phyloP scores from a whole-genome alignment of 805 yeast genomes.

The Yarrowia bubula region DNA sequence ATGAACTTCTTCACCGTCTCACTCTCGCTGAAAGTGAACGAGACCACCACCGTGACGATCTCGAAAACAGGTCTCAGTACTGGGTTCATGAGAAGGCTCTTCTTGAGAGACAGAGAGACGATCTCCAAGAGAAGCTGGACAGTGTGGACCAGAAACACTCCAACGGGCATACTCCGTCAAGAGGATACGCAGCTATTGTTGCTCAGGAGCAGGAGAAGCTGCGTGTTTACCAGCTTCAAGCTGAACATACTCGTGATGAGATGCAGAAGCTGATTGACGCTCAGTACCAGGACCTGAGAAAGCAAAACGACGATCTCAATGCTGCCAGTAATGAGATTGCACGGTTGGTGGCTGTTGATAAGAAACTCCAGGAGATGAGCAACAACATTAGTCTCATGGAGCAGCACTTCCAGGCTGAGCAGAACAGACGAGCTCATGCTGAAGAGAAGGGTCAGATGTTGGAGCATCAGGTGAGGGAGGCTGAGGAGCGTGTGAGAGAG shows the following conservation, averaged over 20 bases:
- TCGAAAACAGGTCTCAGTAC: conserved; percentile 12
- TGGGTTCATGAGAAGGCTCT: conserved; percentile 16
- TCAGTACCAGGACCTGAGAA: conserved; percentile 4
- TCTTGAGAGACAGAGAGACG: conserved; percentile 3
- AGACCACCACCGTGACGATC: conserved; percentile 6
- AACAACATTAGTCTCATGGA: conserved; percentile 9
- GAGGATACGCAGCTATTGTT: conserved; percentile 6
- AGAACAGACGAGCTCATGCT: conserved; percentile 2
- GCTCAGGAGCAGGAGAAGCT: conserved; percentile 22
- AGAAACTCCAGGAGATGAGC: conserved; percentile 12
- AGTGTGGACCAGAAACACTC: conserved; percentile 4
- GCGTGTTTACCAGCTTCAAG: conserved; percentile 8
- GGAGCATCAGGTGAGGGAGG: conserved; percentile 9
- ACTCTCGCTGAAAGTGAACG: conserved; percentile 2
- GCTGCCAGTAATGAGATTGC: conserved; percentile 11
- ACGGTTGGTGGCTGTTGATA: conserved; percentile 2
- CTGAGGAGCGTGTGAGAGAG: background rate
- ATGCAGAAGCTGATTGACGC: conserved; percentile 24
- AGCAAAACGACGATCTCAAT: background rate
- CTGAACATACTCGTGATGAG: background rate
- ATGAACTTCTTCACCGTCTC: conserved; percentile 9
- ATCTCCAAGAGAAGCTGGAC: background rate
- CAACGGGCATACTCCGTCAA: background rate
- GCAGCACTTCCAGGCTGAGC: conserved; percentile 20
- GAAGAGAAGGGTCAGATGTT: conserved; percentile 19